Conservation (phyloP, 805 yeast genomes). For the Nakazawaea peltata region DNA sequence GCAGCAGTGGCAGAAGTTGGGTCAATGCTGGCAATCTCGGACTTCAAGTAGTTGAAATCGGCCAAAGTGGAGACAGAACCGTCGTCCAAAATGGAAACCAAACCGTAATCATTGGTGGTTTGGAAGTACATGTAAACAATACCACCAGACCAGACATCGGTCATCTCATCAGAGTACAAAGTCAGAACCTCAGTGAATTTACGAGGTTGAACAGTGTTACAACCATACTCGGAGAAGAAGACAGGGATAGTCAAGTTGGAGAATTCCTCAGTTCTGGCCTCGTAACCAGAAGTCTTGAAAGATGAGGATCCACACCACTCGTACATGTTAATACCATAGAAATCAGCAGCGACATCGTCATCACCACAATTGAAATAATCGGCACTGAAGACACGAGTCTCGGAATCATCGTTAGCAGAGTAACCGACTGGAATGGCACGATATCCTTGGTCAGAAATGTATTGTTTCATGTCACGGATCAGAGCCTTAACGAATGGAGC, state of each 20-base stretch:
- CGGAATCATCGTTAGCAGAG: conserved; percentile 69
- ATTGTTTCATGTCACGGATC: conserved; percentile 65
- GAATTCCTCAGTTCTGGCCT: conserved; percentile 56
- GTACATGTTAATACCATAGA: conserved; percentile 85
- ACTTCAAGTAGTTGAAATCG: conserved; percentile 58
- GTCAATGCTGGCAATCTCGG: conserved; percentile 43
- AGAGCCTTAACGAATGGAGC: conserved; percentile 83
- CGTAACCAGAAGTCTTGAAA: conserved; percentile 56
- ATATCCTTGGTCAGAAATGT: conserved; percentile 53
- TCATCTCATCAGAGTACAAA: conserved; percentile 59
- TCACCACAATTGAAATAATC: conserved; percentile 76
- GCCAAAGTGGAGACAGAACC: conserved; percentile 50
- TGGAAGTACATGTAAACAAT: conserved; percentile 80
- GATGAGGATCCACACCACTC: conserved; percentile 76
- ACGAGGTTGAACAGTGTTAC: conserved; percentile 66
- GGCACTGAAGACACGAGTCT: conserved; percentile 59
- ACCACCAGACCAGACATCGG: conserved; percentile 86
- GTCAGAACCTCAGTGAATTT: conserved; percentile 63
- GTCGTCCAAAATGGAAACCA: conserved; percentile 44
- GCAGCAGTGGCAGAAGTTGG: conserved; percentile 42
- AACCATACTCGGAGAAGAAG: conserved; percentile 81
- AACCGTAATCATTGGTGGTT: conserved; percentile 70
- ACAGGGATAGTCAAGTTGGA: conserved; percentile 59
- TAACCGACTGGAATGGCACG: conserved; percentile 74
- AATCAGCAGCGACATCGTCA: conserved; percentile 57